A percentile compares a stretch with the other conserved stretches of the same genome.
Conservation (phyloP, 164 flowering plant genomes). For the Warburgia ugandensis region DNA sequence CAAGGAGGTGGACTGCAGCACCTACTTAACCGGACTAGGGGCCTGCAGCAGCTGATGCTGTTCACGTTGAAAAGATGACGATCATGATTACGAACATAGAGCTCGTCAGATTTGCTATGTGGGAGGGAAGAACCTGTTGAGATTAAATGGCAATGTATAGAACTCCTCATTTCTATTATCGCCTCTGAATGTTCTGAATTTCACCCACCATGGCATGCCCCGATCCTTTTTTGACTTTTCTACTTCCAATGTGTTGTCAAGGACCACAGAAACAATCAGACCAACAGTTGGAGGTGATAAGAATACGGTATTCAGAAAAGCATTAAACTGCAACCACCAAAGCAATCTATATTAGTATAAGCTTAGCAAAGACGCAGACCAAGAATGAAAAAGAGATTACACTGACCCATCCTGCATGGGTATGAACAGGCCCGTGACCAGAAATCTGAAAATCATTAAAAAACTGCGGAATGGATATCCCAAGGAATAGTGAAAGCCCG, state of each 20-base stretch:
- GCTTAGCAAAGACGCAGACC: neutral
- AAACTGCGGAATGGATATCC: slow-evolving; percentile 80
- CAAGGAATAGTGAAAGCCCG: slow-evolving; percentile 90
- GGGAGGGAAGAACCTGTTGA: slow-evolving; percentile 88
- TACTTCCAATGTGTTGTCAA: slow-evolving; percentile 90
- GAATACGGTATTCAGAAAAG: slow-evolving; percentile 77
- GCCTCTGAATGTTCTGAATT: slow-evolving; percentile 86
- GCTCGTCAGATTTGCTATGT: too few relatives aligned
- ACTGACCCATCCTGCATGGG: slow-evolving; percentile 93
- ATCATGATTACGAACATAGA: too few relatives aligned
- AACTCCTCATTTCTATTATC: slow-evolving; percentile 94
- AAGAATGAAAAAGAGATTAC: neutral
- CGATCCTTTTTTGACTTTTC: slow-evolving; percentile 83
- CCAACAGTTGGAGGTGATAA: slow-evolving; percentile 82
- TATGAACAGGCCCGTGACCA: slow-evolving; percentile 68
- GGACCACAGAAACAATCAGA: slow-evolving; percentile 72
- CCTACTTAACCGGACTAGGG: too few relatives aligned
- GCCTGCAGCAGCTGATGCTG: too few relatives aligned
- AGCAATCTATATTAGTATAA: neutral
- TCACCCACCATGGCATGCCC: slow-evolving; percentile 99
- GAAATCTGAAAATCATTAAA: slow-evolving; percentile 54
- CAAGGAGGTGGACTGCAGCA: too few relatives aligned
- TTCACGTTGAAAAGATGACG: too few relatives aligned
- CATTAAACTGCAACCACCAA: slow-evolving; percentile 67
- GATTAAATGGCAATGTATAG: slow-evolving; percentile 92